These are phyloP conservation scores for Phellopilus nigrolimitatus DNA, from an alignment of 1,284 basidiomycete genomes.

Conservation along the genomic window DNA sequence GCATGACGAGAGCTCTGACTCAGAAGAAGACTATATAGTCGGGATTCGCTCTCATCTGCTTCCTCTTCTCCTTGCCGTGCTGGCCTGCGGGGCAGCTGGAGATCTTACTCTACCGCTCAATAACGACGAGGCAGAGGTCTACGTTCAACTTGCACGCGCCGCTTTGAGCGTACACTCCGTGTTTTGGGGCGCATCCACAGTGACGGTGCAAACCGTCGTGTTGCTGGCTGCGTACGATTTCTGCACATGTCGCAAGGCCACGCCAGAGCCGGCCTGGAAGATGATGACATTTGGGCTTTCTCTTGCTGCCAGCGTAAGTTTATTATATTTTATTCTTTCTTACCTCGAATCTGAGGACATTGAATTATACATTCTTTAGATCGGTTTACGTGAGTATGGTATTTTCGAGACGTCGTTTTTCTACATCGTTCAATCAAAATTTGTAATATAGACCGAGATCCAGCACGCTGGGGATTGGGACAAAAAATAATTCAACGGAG, in stretches of 20 bases:
- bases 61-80: conserved; percentile 22
- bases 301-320: conserved; percentile 22
- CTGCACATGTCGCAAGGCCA: conserved; percentile 21
- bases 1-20: background rate
- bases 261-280: conserved; percentile 23
- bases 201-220: conserved; percentile 12
- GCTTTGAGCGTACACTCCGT: conserved; percentile 22
- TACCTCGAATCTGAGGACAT: background rate
- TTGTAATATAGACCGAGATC: conserved; percentile 25
- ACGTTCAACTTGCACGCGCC: conserved; percentile 25
- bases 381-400: conserved; percentile 21
- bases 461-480: conserved; percentile 26
- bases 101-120: conserved; percentile 24
- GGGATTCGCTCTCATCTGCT: conserved; percentile 11
- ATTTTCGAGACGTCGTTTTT: background rate
- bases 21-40: background rate
- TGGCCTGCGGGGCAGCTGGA: conserved; percentile 22
- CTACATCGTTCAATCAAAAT: background rate
- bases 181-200: conserved; percentile 22
- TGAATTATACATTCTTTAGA: background rate
- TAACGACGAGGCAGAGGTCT: conserved; percentile 26
- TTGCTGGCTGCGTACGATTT: conserved; percentile 24
- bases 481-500: conserved; percentile 24
- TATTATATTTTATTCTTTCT: background rate
- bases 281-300: conserved; percentile 19